Conservation (phyloP, 164 flowering plant species). For the Vitis rotundifolia region DNA sequence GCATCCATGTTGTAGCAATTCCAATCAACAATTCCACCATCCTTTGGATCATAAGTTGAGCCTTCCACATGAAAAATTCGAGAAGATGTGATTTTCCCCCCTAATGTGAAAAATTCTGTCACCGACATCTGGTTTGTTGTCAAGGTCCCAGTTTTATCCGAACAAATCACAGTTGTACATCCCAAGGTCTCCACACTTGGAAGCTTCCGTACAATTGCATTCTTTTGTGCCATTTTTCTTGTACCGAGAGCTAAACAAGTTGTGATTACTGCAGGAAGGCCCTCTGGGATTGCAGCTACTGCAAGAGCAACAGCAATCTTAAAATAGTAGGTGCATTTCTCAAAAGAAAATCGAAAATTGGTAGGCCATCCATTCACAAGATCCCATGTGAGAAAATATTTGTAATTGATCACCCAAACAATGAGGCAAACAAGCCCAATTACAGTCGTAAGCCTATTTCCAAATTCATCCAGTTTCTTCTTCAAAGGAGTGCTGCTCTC, state of each 20-base stretch:
- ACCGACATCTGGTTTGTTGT: conserved; percentile 96
- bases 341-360: conserved; percentile 74
- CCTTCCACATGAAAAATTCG: conserved; percentile 74
- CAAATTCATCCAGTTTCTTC: conserved; percentile 90
- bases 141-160: conserved; percentile 90
- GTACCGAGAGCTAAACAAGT: conserved; percentile 93
- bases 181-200: conserved; percentile 94
- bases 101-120: conserved; percentile 73
- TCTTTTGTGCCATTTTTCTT: conserved; percentile 90
- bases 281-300: conserved; percentile 96
- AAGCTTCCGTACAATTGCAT: conserved; percentile 87
- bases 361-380: conserved; percentile 67
- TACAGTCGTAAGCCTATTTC: conserved; percentile 68
- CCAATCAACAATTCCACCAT: conserved; percentile 89
- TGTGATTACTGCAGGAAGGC: conserved; percentile 92
- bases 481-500: conserved; percentile 79
- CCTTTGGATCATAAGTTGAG: conserved; percentile 86
- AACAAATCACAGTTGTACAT: conserved; percentile 91
- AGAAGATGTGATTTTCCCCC: conserved; percentile 59
- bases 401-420: conserved; percentile 87
- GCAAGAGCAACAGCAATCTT: conserved; percentile 92
- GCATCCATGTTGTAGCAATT: conserved; percentile 78
- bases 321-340: conserved; percentile 89
- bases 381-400: conserved; percentile 79
- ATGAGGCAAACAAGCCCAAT: conserved; percentile 77